phyloP scores from a whole-genome alignment of 192 early-diverging fungal genomes.

The Coemansia sp. region DNA sequence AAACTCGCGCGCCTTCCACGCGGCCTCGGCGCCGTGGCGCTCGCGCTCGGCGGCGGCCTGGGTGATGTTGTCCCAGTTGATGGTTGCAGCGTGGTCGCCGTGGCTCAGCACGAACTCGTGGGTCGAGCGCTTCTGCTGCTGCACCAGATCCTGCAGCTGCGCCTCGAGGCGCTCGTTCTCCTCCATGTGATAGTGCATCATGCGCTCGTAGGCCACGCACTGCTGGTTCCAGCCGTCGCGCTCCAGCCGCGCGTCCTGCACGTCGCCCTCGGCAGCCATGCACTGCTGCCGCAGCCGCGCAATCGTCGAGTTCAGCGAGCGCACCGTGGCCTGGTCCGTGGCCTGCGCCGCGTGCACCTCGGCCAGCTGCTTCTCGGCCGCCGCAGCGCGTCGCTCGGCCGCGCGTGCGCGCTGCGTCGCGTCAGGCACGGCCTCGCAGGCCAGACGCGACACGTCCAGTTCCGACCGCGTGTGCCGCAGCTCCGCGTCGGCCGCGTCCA shows the following conservation, averaged over 20 bases:
- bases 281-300: slow-evolving; percentile 25
- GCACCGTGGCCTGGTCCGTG: slow-evolving; percentile 15
- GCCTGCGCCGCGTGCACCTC: slow-evolving; percentile 27
- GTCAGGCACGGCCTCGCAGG: slow-evolving; percentile 4
- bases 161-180: slow-evolving; percentile 17
- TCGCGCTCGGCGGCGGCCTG: slow-evolving; percentile 6
- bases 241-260: slow-evolving; percentile 31
- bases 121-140: not conserved
- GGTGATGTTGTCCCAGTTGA: slow-evolving; percentile 22
- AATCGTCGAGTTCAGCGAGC: slow-evolving; percentile 20
- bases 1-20: slow-evolving; percentile 14
- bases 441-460: slow-evolving; percentile 12
- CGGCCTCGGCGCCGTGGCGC: slow-evolving; percentile 8
- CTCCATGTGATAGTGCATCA: slow-evolving; percentile 14
- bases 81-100: slow-evolving; percentile 7
- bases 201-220: slow-evolving; percentile 9
- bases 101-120: slow-evolving; percentile 5
- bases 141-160: slow-evolving; percentile 3
- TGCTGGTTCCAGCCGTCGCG: slow-evolving; percentile 42
- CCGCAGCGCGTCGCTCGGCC: slow-evolving; percentile 7
- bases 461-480: slow-evolving; percentile 6
- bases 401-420: slow-evolving; percentile 12
- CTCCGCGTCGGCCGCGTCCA: slow-evolving; percentile 19
- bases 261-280: slow-evolving; percentile 7
- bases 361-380: slow-evolving; percentile 21